Percentiles rank a stretch among this genome's conserved stretches.
Conservation (phyloP, 495 filamentous ascomycete species). For the Xylaria castorea region DNA sequence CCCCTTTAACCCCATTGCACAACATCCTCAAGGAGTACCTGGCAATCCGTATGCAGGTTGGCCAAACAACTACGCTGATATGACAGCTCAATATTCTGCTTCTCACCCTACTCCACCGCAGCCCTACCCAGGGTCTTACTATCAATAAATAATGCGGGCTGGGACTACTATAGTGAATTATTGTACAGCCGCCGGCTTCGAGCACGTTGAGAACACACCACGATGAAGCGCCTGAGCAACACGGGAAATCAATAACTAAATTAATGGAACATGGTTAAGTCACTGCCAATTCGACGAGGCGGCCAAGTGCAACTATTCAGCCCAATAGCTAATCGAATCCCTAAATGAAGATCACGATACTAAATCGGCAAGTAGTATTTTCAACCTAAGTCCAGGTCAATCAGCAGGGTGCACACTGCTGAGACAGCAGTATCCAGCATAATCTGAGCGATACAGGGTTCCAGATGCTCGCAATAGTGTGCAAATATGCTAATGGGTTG, state of each 20-base stretch:
- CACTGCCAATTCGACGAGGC: neutral
- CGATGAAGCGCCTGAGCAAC: neutral
- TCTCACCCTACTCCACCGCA: constrained; percentile 28
- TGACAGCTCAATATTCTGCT: constrained; percentile 23
- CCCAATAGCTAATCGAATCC: neutral
- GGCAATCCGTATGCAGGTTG: constrained; percentile 34
- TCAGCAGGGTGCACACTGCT: neutral
- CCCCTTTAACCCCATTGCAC: constrained; percentile 36
- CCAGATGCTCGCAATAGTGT: neutral
- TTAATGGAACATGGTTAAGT: constrained; percentile 1
- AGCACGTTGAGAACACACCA: neutral
- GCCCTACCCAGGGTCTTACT: constrained; percentile 33
- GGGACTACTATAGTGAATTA: neutral
- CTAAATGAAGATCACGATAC: neutral
- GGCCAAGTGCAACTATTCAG: neutral
- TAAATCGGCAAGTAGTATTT: neutral
- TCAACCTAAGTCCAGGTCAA: neutral
- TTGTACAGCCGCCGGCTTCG: neutral
- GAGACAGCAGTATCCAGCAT: neutral
- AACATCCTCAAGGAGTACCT: constrained; percentile 27
- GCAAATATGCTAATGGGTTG: neutral
- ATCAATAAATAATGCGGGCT: constrained; percentile 26
- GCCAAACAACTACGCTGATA: constrained; percentile 32
- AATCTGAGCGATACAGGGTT: neutral
- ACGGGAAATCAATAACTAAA: neutral